A percentile compares a stretch with the other conserved stretches of the same genome.
phyloP scores from a whole-genome alignment of 768 basidiomycete genomes.

The Xerocomus spinulosus region DNA sequence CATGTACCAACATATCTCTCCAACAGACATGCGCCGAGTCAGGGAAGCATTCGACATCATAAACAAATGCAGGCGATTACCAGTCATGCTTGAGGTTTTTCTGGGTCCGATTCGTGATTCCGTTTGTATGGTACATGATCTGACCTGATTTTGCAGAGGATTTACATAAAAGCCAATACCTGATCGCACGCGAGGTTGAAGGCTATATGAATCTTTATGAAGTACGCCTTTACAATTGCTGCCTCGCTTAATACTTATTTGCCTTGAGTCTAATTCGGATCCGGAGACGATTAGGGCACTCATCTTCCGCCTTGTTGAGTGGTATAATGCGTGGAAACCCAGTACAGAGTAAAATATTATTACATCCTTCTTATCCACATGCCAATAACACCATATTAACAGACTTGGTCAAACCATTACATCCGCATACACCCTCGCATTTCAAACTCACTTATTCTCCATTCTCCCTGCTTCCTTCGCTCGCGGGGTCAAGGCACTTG shows the following conservation, averaged over 20 bases:
- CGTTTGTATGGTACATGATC: background rate
- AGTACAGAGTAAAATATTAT: conserved; percentile 49
- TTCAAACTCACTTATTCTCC: conserved; percentile 74
- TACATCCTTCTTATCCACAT: background rate
- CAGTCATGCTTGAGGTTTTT: conserved; percentile 64
- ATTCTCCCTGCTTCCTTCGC: conserved; percentile 65
- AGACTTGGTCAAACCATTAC: conserved; percentile 61
- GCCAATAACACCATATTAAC: conserved; percentile 9
- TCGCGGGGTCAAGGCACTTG: conserved; percentile 61
- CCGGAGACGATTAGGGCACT: conserved; percentile 49
- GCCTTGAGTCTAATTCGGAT: conserved; percentile 41
- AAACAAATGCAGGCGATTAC: conserved; percentile 54
- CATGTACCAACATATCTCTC: background rate
- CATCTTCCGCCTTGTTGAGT: conserved; percentile 56
- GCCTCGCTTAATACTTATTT: background rate
- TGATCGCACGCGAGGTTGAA: conserved; percentile 59
- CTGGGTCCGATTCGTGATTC: conserved; percentile 45
- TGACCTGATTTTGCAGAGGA: conserved; percentile 43
- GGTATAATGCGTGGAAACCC: conserved; percentile 76
- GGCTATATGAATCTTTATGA: conserved; percentile 58
- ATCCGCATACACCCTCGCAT: conserved; percentile 59
- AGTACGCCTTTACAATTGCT: conserved; percentile 33
- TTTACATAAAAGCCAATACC: conserved; percentile 52
- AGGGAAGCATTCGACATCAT: conserved; percentile 56
- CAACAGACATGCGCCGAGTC: conserved; percentile 45